A percentile compares a stretch with the other conserved stretches of the same genome.
Evolutionary conservation across 805 yeast genomes (phyloP).

Genomic region (Candida suzukii): DNA sequence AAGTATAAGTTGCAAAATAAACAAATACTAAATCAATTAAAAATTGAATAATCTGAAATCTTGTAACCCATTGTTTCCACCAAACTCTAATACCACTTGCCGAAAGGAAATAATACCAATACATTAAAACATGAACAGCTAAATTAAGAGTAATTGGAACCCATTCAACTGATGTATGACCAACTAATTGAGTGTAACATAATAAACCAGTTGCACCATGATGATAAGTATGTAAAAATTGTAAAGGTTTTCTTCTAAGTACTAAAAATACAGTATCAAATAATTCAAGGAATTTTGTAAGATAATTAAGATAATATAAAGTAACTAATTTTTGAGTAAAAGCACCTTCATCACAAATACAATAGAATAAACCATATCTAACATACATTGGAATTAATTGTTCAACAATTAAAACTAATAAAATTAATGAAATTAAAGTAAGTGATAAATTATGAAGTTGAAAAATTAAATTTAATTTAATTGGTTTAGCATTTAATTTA

Average conservation of each 20-base stretch:
- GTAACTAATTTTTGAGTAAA: slow-evolving; percentile 82
- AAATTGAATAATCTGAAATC: slow-evolving; percentile 92
- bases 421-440: slow-evolving; percentile 58
- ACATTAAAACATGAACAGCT: slow-evolving; percentile 93
- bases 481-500: slow-evolving; percentile 46
- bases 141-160: slow-evolving; percentile 86
- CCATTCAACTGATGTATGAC: slow-evolving; percentile 90
- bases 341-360: slow-evolving; percentile 70
- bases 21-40: slow-evolving; percentile 84
- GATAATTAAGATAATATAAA: slow-evolving; percentile 83
- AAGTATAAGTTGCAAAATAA: slow-evolving; percentile 90
- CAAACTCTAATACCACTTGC: slow-evolving; percentile 93
- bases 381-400: slow-evolving; percentile 76
- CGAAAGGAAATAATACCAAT: slow-evolving; percentile 92
- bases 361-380: slow-evolving; percentile 71
- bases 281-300: slow-evolving; percentile 84
- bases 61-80: slow-evolving; percentile 99
- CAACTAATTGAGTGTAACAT: slow-evolving; percentile 89
- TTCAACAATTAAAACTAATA: slow-evolving; percentile 69
- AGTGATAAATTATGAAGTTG: slow-evolving; percentile 79
- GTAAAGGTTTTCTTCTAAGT: slow-evolving; percentile 82
- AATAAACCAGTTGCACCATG: slow-evolving; percentile 97
- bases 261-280: slow-evolving; percentile 89
- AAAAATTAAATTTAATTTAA: slow-evolving; percentile 68
- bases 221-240: slow-evolving; percentile 92